Evolutionary conservation across 441 rosid genomes (phyloP), one percentile per base, ranked within the genome.

Genomic region (Pelargonium citronellum): DNA sequence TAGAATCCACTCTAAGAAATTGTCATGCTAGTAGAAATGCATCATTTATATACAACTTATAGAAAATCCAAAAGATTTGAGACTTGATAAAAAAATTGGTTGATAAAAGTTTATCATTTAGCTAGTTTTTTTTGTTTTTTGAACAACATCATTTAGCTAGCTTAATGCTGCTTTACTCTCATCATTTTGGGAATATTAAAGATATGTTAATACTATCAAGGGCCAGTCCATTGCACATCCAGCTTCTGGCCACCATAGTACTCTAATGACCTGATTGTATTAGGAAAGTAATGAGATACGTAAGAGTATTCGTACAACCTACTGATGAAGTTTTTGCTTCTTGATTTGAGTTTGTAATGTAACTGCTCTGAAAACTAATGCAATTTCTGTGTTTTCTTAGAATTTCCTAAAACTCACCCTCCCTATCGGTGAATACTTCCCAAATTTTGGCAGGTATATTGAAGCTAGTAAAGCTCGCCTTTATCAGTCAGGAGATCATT

Each of bases 391-490:
- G 16, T 8, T 9, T 58, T 19, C 63, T 20, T 58, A 1, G 7
- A 61, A 61, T 34, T 24, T 61, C 65, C 22, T 61, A 24, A 61
- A 61, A 11, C 12, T 61, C 65, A 6, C 22, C 22, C 24, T 17
- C 19, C 24, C 61, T 22, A 37, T 37, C 6, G 41, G 41, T 37
- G 41, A 37, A 37, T 37, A 11, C 64, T 61, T 61, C 24, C 65
- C 65, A 61, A 34, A 7, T 61, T 19, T 37, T 71, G 41, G 58
- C 74, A 94, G 98, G 98, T 94, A 91, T 69, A 94, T 94, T 73
- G 99, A 94, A 87, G 91, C 97, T 76, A 90, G 98, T 75, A 94
- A 94, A 82, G 87, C 96, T 76, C 91, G 93, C 68, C 84, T 94
- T 57, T 87, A 89, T 74, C 84, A 79, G 57, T 77, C 90, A 68